Evolutionary conservation across 352 stramenopile species (phyloP).

Genomic region (Salisapilia sapeloensis): DNA sequence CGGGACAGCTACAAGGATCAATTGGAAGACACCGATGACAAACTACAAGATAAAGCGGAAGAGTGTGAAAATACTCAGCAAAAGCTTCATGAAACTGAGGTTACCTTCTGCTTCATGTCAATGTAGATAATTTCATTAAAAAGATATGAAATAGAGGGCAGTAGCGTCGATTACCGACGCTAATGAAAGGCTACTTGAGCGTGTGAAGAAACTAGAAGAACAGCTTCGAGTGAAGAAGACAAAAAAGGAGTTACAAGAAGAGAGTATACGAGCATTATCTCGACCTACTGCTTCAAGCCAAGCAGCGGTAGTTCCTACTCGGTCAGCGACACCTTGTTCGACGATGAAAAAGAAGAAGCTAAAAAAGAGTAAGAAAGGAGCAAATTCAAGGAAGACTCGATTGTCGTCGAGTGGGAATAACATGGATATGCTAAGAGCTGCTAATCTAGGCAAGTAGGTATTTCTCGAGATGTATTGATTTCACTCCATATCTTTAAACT

Average conservation of each 20-base stretch:
- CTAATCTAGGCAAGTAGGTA: conserved; percentile 52
- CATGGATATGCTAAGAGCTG: conserved; percentile 32
- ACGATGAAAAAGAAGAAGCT: conserved; percentile 16
- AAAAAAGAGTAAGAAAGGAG: conserved; percentile 3
- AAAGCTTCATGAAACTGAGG: too few relatives aligned
- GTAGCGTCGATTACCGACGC: conserved; percentile 47
- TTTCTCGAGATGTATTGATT: too few relatives aligned
- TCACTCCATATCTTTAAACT: too few relatives aligned
- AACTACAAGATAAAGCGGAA: too few relatives aligned
- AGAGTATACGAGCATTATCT: conserved; percentile 24
- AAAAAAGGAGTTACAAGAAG: conserved; percentile 31
- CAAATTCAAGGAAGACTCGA: too few relatives aligned
- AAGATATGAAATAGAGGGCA: too few relatives aligned
- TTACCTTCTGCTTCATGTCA: too few relatives aligned
- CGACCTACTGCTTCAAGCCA: conserved; percentile 37
- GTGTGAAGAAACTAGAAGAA: too few relatives aligned
- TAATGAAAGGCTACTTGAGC: conserved; percentile 51
- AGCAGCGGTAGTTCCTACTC: conserved; percentile 5
- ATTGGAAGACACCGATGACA: too few relatives aligned
- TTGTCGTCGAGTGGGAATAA: conserved; percentile 17
- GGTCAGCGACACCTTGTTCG: conserved; percentile 2
- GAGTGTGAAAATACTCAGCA: too few relatives aligned
- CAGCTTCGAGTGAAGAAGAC: too few relatives aligned
- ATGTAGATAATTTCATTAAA: too few relatives aligned
- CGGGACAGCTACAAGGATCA: conserved; percentile 1